Evolutionary conservation across 495 filamentous ascomycete species (phyloP).

Genomic region (Pyrenula massariospora): DNA sequence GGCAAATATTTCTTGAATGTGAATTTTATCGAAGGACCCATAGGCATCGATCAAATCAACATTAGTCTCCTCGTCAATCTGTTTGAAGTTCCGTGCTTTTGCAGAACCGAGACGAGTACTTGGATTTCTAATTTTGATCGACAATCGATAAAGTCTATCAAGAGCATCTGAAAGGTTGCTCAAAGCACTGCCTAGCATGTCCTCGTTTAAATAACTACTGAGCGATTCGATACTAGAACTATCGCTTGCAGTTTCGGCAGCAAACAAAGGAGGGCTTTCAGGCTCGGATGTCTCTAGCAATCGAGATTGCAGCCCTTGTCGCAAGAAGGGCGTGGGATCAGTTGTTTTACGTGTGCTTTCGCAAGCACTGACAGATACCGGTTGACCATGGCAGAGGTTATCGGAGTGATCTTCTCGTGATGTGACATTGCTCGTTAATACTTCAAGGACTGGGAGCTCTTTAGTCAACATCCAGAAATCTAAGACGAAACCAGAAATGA

Average conservation of each 20-base stretch:
- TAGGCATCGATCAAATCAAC: constrained; percentile 7
- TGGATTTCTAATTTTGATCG: constrained; percentile 14
- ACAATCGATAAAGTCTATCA: constrained; percentile 11
- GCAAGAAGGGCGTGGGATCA: too few relatives aligned
- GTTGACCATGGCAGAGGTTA: neutral
- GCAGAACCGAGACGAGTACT: constrained; percentile 7
- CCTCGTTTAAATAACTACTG: neutral
- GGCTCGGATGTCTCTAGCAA: too few relatives aligned
- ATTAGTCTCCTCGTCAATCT: constrained; percentile 8
- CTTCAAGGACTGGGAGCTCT: neutral
- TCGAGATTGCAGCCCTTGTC: too few relatives aligned
- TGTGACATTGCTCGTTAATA: neutral
- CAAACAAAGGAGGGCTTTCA: neutral
- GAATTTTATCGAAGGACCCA: constrained; percentile 3
- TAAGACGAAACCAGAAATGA: neutral
- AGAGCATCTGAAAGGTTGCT: constrained; percentile 8
- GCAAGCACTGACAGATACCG: too few relatives aligned
- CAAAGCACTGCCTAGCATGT: neutral
- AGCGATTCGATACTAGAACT: constrained; percentile 4
- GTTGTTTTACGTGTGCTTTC: too few relatives aligned
- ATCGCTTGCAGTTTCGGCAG: neutral
- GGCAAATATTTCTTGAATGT: constrained; percentile 7
- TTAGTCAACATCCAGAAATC: neutral
- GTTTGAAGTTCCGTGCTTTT: constrained; percentile 4
- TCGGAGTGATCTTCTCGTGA: neutral